Base-by-base conservation (phyloP, 345 rosid species). In the Lepidium africanum region DNA sequence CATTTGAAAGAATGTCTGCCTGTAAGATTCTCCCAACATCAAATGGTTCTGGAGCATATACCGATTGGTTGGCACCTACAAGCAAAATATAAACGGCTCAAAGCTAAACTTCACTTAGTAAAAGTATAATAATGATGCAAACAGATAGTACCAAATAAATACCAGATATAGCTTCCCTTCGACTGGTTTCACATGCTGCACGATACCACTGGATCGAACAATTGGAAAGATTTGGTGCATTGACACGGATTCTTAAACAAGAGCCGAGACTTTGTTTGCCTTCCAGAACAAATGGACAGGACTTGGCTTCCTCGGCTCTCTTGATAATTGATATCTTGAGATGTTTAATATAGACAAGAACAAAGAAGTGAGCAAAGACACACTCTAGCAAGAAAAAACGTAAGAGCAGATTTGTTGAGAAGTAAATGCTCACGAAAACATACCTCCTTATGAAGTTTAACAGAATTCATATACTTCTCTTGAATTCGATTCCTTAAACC, bases 11-110 rank as follows among this genome's bases (percentile, higher is more conserved):
- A 72, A 89, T 74, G 27, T 89, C 97, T 52, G 82, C 98, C 77
- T 80, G 88, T 78, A 95, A 72, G 60, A 86, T 65, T 40, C 83
- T 81, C 53, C 96, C 96, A 69, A 89, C 85, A 70, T 95, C 99
- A 60, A 86, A 80, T 35, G 99, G 98, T 68, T 95, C 98, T n/a
- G 97, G 97, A 65, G 99, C 96, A 79, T 95, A 95, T 36, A 79
- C 57, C 3, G 77, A 57, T 70, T 50, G 81, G 62, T 73, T 75
- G 14, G 99, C 98, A 78, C 93, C 99, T 94, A 70, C 36, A 36
- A 71, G 19, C 51, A 36, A 62, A n/a, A 75, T 7, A 62, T 6
- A n/a, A 47, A 63, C 30, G 12, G 40, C 10, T 62, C 46, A 74
- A 27, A 68, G 46, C 74, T 17, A 60, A 13, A 53, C 16, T 45